A percentile compares a stretch with the other conserved stretches of the same genome.
Evolutionary conservation across 2,329 filamentous ascomycete genomes (phyloP).

Genomic region (Trichoderma koningiopsis): DNA sequence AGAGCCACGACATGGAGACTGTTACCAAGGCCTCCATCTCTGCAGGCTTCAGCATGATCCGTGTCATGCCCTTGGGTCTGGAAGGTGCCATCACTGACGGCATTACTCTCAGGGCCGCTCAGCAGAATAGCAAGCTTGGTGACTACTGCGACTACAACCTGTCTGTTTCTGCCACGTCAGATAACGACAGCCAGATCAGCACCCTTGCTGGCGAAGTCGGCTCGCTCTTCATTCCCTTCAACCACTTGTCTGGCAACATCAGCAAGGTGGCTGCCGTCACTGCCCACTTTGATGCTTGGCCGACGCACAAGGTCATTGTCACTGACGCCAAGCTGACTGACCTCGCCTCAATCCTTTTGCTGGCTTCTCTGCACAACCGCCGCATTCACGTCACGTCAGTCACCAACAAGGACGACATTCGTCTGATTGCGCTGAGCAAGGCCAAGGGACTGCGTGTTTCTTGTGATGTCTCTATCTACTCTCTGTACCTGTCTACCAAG

Average conservation of each 20-base stretch:
- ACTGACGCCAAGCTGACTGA: conserved; percentile 81
- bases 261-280: conserved; percentile 80
- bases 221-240: conserved; percentile 81
- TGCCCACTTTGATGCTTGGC: conserved; percentile 78
- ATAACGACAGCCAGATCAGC: conserved; percentile 65
- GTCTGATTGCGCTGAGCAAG: conserved; percentile 75
- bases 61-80: conserved; percentile 74
- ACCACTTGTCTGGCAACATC: conserved; percentile 78
- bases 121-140: conserved; percentile 68
- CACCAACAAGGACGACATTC: conserved; percentile 77
- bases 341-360: conserved; percentile 75
- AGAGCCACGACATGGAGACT: conserved; percentile 67
- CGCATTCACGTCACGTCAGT: conserved; percentile 80
- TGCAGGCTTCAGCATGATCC: conserved; percentile 78
- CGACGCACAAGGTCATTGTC: conserved; percentile 74
- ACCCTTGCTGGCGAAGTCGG: conserved; percentile 73
- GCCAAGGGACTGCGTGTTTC: conserved; percentile 80
- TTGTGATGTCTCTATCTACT: conserved; percentile 80
- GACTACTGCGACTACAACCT: conserved; percentile 74
- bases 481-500: conserved; percentile 71
- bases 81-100: conserved; percentile 74
- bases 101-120: conserved; percentile 69
- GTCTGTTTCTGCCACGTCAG: conserved; percentile 29
- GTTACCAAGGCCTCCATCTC: conserved; percentile 74
- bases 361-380: conserved; percentile 76